Base-by-base conservation (phyloP, 345 rosid species). In the Lagerstroemia speciosa region DNA sequence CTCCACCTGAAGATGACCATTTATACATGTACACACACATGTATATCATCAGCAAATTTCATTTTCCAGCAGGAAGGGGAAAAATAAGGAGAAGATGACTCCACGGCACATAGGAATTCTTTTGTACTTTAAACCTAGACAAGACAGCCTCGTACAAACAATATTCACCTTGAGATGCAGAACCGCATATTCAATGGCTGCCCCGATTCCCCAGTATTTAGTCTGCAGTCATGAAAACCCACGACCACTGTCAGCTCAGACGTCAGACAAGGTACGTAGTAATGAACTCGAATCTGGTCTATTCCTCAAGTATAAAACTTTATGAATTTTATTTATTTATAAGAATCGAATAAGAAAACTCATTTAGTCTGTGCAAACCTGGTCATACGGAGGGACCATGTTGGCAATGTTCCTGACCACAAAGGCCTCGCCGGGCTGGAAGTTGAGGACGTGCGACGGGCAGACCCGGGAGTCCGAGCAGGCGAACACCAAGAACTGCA, bases 381-480 rank as follows among this genome's bases (percentile, higher is more conserved):
- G 76, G 67, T 85, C 89, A 71, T 34, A 91, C 24, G 93, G 89
- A 37, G 99, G 98, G 69, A 94, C 89, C 96, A 94, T 91, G 84
- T 79, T 94, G 75, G 99, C 99, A 68, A 94, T 94, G 88, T 94
- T 94, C 70, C 99, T 79, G 71, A 94, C 98, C 80, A 92, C 57
- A 64, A 94, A 94, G 22, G 99, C 99, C 79, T 94, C 99, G 37
- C 99, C 99, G 20, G 86, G 99, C 80, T 94, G 92, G 67, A 94
- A 94, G 74, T 92, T 76, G 60, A 94, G 87, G 78, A 89, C 65
- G 37, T 94, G 97, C 19, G 98, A 92, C 1, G 99, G 99, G 77
- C 97, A 88, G 38, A 94, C 98, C 65, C 99, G 79, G 16, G 98
- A 94, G 78, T 94, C 99, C 52, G 99, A 89, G 89, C 98, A 94